Base-by-base conservation (phyloP, 2,329 filamentous ascomycete genomes). In the Metarhizium anisopliae region DNA sequence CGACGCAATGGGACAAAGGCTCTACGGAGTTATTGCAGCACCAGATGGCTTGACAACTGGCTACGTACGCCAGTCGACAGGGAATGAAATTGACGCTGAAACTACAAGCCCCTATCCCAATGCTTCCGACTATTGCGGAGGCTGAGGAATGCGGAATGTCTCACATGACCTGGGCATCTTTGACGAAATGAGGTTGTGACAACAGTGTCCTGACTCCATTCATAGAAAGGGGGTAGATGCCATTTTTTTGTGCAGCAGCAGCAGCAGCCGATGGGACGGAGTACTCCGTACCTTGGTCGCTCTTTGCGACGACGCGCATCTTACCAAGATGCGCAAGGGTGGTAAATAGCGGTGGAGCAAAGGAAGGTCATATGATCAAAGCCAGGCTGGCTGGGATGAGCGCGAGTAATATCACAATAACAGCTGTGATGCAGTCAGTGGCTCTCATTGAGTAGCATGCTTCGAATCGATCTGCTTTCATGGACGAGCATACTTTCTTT, bases 271-370 rank as follows among this genome's bases (percentile, higher is more conserved):
- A 11, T 35, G 11, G 32, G 6, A 35, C 32, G 32, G 6, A 35
- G 32, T 35, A 11, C 32, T 35, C 6, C 32, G 32, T 35, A 49
- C 5, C 18, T 30, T n/a, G 20, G 45, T 49, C 25, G 6, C 10
- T 30, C 2, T 13, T 13, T 20, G 18, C 18, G 16, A 18, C 16
- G 6, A 18, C 42, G 6, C 42, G 5, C n/a, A 45, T 20, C 18
- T 11, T 49, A 45, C 16, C 7, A 20, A 45, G 6, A 7, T 20
- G 11, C 20, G 32, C 51, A 8, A 30, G 51, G 38, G n/a, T 42
- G 16, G 51, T 43, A 40, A 43, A 52, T 52, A 18, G 38, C 38
- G 20, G 51, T 52, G 51, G 51, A 52, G 51, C 51, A 42, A 30
- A 35, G 20, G 14, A 25, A 30, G 51, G 51, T 52, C 51, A 52